Percentiles rank a stretch among this genome's conserved stretches.
Conservation (phyloP, 331 rosid species). For the Dryas integrifolia region DNA sequence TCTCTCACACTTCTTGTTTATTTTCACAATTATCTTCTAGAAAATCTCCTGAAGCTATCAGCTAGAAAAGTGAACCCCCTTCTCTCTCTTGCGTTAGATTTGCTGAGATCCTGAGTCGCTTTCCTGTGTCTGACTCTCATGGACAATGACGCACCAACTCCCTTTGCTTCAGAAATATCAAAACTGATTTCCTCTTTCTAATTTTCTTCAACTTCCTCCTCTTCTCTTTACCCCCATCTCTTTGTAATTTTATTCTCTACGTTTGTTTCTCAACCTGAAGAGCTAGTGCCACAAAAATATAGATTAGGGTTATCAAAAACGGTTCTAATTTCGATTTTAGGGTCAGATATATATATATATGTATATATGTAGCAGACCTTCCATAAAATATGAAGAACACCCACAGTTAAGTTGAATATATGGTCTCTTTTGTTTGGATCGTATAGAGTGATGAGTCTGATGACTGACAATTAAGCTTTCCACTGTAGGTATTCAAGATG, state of each 20-base stretch:
- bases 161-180: neutral
- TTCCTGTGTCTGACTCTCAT: conserved; percentile 57
- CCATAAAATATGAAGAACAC: conserved; percentile 7
- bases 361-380: conserved; percentile 6
- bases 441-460: neutral
- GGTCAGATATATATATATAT: neutral
- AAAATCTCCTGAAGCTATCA: conserved; percentile 4
- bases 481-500: neutral
- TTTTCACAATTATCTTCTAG: neutral
- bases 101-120: conserved; percentile 44
- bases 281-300: neutral
- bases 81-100: conserved; percentile 23
- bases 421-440: conserved; percentile 1
- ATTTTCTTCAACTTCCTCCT: conserved; percentile 8
- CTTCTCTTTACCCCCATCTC: conserved; percentile 14
- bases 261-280: too few relatives aligned
- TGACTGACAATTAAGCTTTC: too few relatives aligned
- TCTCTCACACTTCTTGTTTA: neutral
- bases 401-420: conserved; percentile 8
- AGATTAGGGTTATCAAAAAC: conserved; percentile 28
- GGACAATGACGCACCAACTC: conserved; percentile 59
- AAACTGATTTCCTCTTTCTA: neutral
- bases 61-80: neutral
- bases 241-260: neutral
- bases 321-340: conserved; percentile 12